Evolutionary conservation across 2,329 filamentous ascomycete genomes (phyloP), one percentile per base, ranked within the genome.

Genomic region (Sporothrix variecibatus): DNA sequence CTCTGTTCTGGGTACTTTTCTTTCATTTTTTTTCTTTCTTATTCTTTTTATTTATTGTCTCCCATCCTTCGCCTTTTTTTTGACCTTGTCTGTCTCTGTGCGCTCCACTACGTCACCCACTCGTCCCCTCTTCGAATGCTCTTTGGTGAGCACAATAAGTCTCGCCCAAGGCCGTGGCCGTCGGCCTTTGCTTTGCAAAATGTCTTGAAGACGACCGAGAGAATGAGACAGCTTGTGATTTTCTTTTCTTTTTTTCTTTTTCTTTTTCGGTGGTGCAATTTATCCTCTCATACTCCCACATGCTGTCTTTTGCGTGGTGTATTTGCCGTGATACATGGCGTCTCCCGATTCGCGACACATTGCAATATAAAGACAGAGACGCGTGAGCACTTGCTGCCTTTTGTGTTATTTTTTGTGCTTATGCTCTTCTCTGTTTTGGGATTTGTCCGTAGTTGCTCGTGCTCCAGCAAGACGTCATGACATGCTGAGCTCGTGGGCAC

Each of bases 81-180:
- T n/a, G n/a, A 6, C 51, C 2, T 12, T 46, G 23, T 40, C 20
- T 65, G 23, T 23, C 20, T 31, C 15, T 34, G 12, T 49, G 23
- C 64, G 23, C 64, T 31, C 26, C 40, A 68, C 64, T 51, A 51
- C 43, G 6, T 34, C 11, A 4, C 8, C 26, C 3, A 5, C 60
- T 43, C 7, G n/a, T 23, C 6, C 6, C 34, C 7, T 20, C 12
- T 5, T 65, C 15, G 0, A 8, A 8, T 56, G 6, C 7, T 15
- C 26, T 17, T 26, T 23, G 51, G 43, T 34, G 64, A 46, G 20
- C 46, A 67, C 60, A 58, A 6, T 34, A 20, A 31, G 71, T 69
- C 72, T 73, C 72, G 62, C 23, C 28, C 62, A 62, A 73, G 51
- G 72, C 72, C 72, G 72, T 49, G 72, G 34, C 51, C 64, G 53